These are phyloP conservation scores for Cinnamomum micranthum DNA, from an alignment of 164 flowering plant species.

Conservation along the genomic window DNA sequence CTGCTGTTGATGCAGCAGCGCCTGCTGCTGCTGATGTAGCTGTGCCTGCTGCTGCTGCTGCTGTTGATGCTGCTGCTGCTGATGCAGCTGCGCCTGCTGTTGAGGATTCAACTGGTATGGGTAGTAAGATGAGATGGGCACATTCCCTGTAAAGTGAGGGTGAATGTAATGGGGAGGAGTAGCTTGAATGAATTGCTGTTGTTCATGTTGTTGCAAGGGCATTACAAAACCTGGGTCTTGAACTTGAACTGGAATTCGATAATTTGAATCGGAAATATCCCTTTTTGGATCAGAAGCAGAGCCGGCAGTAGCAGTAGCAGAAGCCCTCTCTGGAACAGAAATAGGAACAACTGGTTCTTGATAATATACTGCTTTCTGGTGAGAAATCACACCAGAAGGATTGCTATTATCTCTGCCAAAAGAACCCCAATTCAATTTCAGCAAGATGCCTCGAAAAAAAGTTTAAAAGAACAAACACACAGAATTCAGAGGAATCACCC, in stretches of 20 bases:
- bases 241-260: slow-evolving; percentile 46
- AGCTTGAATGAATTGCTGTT: slow-evolving; percentile 57
- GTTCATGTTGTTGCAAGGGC: slow-evolving; percentile 30
- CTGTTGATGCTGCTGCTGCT: no score
- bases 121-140: slow-evolving; percentile 59
- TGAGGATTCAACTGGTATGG: slow-evolving; percentile 4
- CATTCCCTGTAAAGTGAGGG: slow-evolving; percentile 45
- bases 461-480: no score
- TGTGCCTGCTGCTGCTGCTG: slow-evolving; percentile 26
- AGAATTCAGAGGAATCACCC: no score
- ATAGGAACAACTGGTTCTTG: slow-evolving; percentile 49
- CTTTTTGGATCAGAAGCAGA: slow-evolving; percentile 37
- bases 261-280: slow-evolving; percentile 42
- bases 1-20: no score
- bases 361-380: slow-evolving; percentile 46
- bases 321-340: slow-evolving; percentile 34
- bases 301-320: slow-evolving; percentile 19
- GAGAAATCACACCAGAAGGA: slow-evolving; percentile 42
- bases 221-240: slow-evolving; percentile 57
- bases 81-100: slow-evolving; percentile 24
- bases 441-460: no score
- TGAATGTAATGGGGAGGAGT: slow-evolving; percentile 62
- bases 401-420: slow-evolving; percentile 41
- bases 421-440: no score
- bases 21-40: slow-evolving; percentile 43